Conservation (phyloP, 257 asterid genomes). For the Penstemon barbatus region DNA sequence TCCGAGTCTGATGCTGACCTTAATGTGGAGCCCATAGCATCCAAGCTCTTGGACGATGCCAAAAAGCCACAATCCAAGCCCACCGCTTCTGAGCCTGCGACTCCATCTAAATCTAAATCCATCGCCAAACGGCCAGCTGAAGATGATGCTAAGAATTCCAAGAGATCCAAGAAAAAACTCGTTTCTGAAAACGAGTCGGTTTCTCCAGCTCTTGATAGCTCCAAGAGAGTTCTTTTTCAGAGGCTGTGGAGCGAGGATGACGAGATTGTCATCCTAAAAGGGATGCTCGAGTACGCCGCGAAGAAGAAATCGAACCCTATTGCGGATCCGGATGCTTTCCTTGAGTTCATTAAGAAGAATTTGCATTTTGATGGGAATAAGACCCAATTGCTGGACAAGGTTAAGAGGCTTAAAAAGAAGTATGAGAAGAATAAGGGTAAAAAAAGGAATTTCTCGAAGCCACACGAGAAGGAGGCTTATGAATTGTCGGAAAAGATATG, state of each 20-base stretch:
- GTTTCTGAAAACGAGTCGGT: constrained; percentile 31
- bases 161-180: constrained; percentile 47
- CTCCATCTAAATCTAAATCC: constrained; percentile 27
- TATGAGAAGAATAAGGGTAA: constrained; percentile 50
- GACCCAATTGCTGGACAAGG: constrained; percentile 59
- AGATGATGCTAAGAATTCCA: constrained; percentile 35
- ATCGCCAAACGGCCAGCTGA: constrained; percentile 44
- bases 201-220: constrained; percentile 20
- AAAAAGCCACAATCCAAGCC: constrained; percentile 40
- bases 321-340: constrained; percentile 45
- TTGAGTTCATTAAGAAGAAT: constrained; percentile 46
- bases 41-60: constrained; percentile 35
- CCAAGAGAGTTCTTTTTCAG: constrained; percentile 45
- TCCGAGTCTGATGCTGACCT: constrained; percentile 35
- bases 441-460: constrained; percentile 34
- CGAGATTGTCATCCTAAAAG: constrained; percentile 53
- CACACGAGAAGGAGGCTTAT: constrained; percentile 51
- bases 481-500: constrained; percentile 50
- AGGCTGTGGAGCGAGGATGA: constrained; percentile 70
- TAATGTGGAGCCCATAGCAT: constrained; percentile 32
- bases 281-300: constrained; percentile 46
- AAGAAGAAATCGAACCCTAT: constrained; percentile 44
- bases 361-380: constrained; percentile 42
- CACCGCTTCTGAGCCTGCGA: constrained; percentile 17
- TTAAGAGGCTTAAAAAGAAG: constrained; percentile 54